A percentile compares a stretch with the other conserved stretches of the same genome.
These are phyloP conservation scores for Starmerella potacharoeniae DNA, from an alignment of 805 yeast species.

Conservation along the genomic window DNA sequence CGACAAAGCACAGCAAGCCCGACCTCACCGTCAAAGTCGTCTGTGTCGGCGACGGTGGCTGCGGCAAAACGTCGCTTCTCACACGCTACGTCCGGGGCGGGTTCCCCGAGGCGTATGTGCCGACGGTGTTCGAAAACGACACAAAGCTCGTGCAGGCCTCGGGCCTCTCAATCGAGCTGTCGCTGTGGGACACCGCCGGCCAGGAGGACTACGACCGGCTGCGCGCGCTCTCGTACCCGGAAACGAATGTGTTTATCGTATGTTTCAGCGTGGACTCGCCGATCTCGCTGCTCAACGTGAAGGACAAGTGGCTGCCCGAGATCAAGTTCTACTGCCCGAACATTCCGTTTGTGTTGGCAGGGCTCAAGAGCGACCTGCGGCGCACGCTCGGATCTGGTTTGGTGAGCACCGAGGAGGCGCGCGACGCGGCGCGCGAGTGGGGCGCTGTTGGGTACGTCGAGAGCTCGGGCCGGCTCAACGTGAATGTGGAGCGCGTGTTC, in stretches of 20 bases:
- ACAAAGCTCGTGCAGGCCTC: conserved; percentile 89
- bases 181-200: conserved; percentile 97
- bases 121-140: conserved; percentile 93
- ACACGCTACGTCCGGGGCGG: conserved; percentile 74
- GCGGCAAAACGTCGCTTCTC: conserved; percentile 88
- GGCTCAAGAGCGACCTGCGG: conserved; percentile 82
- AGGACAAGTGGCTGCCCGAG: conserved; percentile 91
- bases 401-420: conserved; percentile 69
- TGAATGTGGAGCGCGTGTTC: conserved; percentile 84
- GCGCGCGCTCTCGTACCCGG: conserved; percentile 84
- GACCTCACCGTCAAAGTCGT: conserved; percentile 46
- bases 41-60: conserved; percentile 95
- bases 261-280: conserved; percentile 86
- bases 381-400: conserved; percentile 72
- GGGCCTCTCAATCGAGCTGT: conserved; percentile 82
- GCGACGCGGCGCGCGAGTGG: conserved; percentile 73
- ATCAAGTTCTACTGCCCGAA: conserved; percentile 87
- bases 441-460: conserved; percentile 77
- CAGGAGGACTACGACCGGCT: conserved; percentile 94
- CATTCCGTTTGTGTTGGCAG: conserved; percentile 82
- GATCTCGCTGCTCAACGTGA: conserved; percentile 83
- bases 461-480: conserved; percentile 76
- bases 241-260: conserved; percentile 77
- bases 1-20: not conserved
- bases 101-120: conserved; percentile 88